Evolutionary conservation across 495 filamentous ascomycete species (phyloP).

Genomic region (Platismatia glauca): DNA sequence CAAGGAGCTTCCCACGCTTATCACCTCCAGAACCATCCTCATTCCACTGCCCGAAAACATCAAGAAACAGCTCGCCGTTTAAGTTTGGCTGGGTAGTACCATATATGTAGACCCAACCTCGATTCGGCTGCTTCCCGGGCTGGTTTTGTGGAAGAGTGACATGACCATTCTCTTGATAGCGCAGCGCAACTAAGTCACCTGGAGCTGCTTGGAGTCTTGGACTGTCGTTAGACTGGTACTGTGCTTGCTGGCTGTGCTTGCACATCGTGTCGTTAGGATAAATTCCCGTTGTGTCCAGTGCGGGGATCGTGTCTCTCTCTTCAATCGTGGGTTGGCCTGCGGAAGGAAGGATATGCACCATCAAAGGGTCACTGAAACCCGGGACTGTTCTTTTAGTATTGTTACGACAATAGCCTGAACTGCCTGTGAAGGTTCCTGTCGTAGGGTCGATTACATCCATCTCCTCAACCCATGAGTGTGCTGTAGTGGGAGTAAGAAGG

Average conservation of each 20-base stretch:
- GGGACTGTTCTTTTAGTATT: slow-evolving; percentile 44
- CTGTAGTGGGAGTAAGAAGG: slow-evolving; percentile 33
- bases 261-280: slow-evolving; percentile 42
- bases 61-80: slow-evolving; percentile 54
- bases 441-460: slow-evolving; percentile 59
- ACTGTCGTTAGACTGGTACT: slow-evolving; percentile 45
- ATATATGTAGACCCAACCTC: slow-evolving; percentile 73
- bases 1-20: slow-evolving; percentile 60
- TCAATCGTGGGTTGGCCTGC: slow-evolving; percentile 23
- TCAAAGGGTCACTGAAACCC: slow-evolving; percentile 40
- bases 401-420: slow-evolving; percentile 57
- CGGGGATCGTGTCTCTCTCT: slow-evolving; percentile 24
- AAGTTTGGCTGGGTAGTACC: slow-evolving; percentile 59
- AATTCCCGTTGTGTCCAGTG: slow-evolving; percentile 30
- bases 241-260: slow-evolving; percentile 42
- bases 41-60: slow-evolving; percentile 68
- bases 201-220: slow-evolving; percentile 57
- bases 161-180: slow-evolving; percentile 83
- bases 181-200: slow-evolving; percentile 61
- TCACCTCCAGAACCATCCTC: slow-evolving; percentile 68
- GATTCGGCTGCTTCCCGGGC: slow-evolving; percentile 53
- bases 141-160: slow-evolving; percentile 56
- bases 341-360: slow-evolving; percentile 46
- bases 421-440: slow-evolving; percentile 58
- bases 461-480: slow-evolving; percentile 75